These are phyloP conservation scores for Gigaspora rosea DNA, from an alignment of 192 early-diverging fungal genomes.

Conservation along the genomic window DNA sequence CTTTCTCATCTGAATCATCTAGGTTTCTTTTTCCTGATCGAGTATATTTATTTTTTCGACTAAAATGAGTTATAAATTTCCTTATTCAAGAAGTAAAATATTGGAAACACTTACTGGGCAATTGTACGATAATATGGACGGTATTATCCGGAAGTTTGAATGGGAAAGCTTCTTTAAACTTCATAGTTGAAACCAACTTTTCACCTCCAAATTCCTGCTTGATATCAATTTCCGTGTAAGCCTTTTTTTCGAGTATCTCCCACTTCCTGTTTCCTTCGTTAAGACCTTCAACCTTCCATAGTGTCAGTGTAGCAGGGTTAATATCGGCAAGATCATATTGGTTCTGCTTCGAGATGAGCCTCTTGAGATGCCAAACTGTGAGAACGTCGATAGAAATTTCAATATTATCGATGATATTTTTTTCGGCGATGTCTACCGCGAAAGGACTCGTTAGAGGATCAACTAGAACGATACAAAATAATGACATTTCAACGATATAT, in stretches of 20 bases:
- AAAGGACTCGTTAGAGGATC: constrained; percentile 8
- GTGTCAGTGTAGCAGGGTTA: constrained; percentile 1
- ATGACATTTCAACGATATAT: constrained; percentile 1
- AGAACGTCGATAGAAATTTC: not conserved
- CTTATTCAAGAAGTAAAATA: constrained; percentile 5
- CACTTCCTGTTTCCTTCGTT: not conserved
- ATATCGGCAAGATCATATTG: not conserved
- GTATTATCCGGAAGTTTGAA: not conserved
- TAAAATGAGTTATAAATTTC: not conserved
- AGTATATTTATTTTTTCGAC: too few relatives aligned
- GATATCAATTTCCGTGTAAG: constrained; percentile 4
- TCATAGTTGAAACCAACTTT: constrained; percentile 10
- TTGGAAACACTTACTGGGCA: not conserved
- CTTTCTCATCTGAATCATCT: too few relatives aligned
- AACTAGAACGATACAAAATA: constrained; percentile 18
- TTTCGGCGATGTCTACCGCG: constrained; percentile 6
- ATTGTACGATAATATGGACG: constrained; percentile 1
- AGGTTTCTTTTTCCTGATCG: too few relatives aligned
- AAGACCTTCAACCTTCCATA: constrained; percentile 25
- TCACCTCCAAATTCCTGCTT: constrained; percentile 11
- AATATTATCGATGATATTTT: constrained; percentile 12
- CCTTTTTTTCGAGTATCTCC: constrained; percentile 1
- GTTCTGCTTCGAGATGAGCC: constrained; percentile 15
- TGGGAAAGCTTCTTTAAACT: constrained; percentile 6
- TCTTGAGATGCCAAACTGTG: constrained; percentile 28